Conservation (phyloP, 2,329 filamentous ascomycete genomes). For the Triangularia verruculosa region DNA sequence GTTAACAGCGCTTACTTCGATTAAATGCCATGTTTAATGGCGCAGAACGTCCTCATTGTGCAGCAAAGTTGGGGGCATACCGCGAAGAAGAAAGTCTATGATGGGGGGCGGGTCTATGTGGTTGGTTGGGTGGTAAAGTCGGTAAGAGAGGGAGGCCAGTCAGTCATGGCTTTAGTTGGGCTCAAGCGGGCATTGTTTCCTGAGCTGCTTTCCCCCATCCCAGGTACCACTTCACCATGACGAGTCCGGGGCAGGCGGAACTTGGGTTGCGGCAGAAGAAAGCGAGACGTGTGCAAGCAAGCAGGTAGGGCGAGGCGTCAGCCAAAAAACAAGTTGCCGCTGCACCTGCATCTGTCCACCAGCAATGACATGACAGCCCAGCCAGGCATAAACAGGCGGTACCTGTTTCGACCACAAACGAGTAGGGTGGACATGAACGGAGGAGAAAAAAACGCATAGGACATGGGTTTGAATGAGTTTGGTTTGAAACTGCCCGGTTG, state of each 20-base stretch:
- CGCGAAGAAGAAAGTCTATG: slow-evolving; percentile 6
- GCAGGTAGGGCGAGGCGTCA: slow-evolving; percentile 11
- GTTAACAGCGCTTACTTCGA: slow-evolving; percentile 19
- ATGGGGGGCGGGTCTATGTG: slow-evolving; percentile 11
- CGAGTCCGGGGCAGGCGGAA: slow-evolving; percentile 10
- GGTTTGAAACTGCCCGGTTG: slow-evolving; percentile 22
- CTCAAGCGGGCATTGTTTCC: slow-evolving; percentile 21
- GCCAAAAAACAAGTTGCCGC: slow-evolving; percentile 17
- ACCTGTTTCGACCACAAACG: slow-evolving; percentile 9
- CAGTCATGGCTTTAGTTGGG: slow-evolving; percentile 20
- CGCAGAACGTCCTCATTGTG: slow-evolving; percentile 11
- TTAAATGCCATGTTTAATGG: slow-evolving; percentile 17
- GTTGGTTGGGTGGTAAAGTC: slow-evolving; percentile 25
- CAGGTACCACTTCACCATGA: slow-evolving; percentile 9
- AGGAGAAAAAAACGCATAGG: slow-evolving; percentile 1
- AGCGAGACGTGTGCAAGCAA: slow-evolving; percentile 19
- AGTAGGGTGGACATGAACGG: slow-evolving; percentile 16
- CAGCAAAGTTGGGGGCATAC: neutral
- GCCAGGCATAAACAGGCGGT: slow-evolving; percentile 18
- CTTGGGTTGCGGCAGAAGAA: slow-evolving; percentile 17
- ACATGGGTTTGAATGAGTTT: slow-evolving; percentile 12
- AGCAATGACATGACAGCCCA: slow-evolving; percentile 17
- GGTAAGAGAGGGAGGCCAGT: slow-evolving; percentile 3
- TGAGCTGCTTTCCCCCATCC: neutral
- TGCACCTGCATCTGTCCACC: slow-evolving; percentile 17